Evolutionary conservation across 495 filamentous ascomycete genomes (phyloP), one percentile per base, ranked within the genome.

Genomic region (Penicillium verhagenii): DNA sequence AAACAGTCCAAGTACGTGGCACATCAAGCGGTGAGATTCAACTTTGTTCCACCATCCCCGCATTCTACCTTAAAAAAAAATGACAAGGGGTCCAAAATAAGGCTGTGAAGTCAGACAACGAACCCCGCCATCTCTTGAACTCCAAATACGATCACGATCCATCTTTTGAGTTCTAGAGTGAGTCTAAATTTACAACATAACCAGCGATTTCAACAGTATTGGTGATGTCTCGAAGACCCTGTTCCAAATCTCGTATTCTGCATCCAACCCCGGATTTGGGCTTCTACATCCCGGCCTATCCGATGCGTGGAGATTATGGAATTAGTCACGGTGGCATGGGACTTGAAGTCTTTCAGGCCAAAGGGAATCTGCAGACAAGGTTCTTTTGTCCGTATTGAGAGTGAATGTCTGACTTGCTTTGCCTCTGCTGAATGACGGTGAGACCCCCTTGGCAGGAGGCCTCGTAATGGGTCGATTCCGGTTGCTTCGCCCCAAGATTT

Each of bases 181-280:
- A n/a, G n/a, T 14, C 33, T 35, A 35, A n/a, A 35, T 14, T 29
- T 33, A 49, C n/a, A 35, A 37, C 35, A 1, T 16, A 49, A 4
- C 18, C 33, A 35, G 13, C 33, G 33, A 35, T 35, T 14, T 5
- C 13, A 4, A 6, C 35, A 37, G 25, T 31, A 58, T 59, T 58
- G 58, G 46, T 57, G 47, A 42, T 61, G 47, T 59, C 47, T 57
- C 47, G 35, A n/a, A 47, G 29, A 28, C 31, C 35, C 16, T 61
- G 63, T 62, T 59, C 47, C 61, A 66, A 56, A 65, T 47, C 70
- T 72, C 70, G 70, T 72, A 71, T 72, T 66, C 61, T 53, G 40
- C 61, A 21, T 44, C 44, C 47, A 54, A 56, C 28, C 26, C 52
- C 48, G 25, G 50, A 25, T 26, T 51, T 23, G 46, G 50, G 50